Evolutionary conservation across 306 rosid genomes (phyloP).

Genomic region (Citrullus mucosospermus): DNA sequence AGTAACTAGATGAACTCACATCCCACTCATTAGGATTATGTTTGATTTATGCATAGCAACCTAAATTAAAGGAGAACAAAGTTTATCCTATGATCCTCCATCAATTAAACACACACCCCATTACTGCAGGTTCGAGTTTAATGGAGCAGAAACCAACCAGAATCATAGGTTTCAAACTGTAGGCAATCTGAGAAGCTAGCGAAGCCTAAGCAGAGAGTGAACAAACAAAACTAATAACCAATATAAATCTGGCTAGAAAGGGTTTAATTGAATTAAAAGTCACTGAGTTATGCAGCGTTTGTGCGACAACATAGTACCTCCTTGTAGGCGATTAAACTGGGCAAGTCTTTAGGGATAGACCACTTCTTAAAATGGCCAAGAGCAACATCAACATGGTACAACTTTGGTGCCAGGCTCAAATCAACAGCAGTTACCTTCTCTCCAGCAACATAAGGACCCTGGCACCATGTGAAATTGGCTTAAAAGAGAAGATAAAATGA

Average conservation of each 20-base stretch:
- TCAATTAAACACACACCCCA: background rate
- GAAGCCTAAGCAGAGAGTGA: background rate
- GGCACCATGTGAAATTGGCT: slow-evolving; percentile 15
- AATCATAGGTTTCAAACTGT: background rate
- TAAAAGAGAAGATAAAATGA: background rate
- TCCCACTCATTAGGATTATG: background rate
- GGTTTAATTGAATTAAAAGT: background rate
- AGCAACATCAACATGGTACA: slow-evolving; percentile 59
- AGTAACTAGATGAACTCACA: background rate
- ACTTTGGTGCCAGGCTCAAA: slow-evolving; percentile 84
- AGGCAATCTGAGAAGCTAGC: background rate
- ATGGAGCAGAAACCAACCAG: background rate
- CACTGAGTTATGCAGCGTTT: background rate
- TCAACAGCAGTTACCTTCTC: slow-evolving; percentile 74
- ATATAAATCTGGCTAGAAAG: background rate
- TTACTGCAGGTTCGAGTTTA: background rate
- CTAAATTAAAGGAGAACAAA: background rate
- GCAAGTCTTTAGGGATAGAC: slow-evolving; percentile 48
- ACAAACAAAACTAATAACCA: background rate
- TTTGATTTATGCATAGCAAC: background rate
- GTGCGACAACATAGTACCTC: slow-evolving; percentile 17
- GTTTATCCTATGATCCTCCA: background rate
- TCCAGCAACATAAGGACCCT: slow-evolving; percentile 91
- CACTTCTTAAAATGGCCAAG: slow-evolving; percentile 85
- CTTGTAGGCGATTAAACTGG: slow-evolving; percentile 38